Evolutionary conservation across 108 stramenopile genomes (phyloP).

Genomic region (Chaetoceros muelleri): DNA sequence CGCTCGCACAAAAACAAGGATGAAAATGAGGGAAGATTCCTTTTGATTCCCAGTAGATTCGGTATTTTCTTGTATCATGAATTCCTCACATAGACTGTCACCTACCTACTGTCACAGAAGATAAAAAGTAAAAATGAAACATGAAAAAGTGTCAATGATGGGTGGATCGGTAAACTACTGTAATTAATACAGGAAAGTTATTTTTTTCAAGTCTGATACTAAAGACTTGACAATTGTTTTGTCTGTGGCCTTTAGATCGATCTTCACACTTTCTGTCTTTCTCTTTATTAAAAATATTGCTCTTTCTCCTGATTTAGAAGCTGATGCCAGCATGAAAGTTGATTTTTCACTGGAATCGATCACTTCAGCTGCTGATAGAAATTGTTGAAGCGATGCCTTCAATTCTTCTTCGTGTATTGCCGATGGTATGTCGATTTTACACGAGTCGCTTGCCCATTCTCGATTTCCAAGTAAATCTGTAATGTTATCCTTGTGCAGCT

Average conservation of each 20-base stretch:
- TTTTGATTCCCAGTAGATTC: too few relatives aligned
- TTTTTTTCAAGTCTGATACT: slow-evolving; percentile 25
- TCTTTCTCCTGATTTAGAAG: slow-evolving; percentile 21
- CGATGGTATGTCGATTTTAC: slow-evolving; percentile 12
- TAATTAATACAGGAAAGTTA: too few relatives aligned
- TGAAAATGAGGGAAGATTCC: too few relatives aligned
- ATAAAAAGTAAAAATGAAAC: too few relatives aligned
- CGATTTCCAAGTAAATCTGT: neutral
- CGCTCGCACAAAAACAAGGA: too few relatives aligned
- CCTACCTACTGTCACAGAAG: too few relatives aligned
- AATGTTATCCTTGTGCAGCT: neutral
- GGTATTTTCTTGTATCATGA: too few relatives aligned
- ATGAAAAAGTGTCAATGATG: too few relatives aligned
- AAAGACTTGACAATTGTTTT: slow-evolving; percentile 23
- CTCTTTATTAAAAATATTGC: slow-evolving; percentile 34
- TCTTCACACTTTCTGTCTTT: slow-evolving; percentile 22
- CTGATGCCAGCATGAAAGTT: slow-evolving; percentile 26
- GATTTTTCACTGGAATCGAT: slow-evolving; percentile 8
- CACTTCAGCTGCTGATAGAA: slow-evolving; percentile 22
- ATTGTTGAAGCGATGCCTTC: slow-evolving; percentile 12
- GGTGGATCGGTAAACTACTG: too few relatives aligned
- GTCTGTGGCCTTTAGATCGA: slow-evolving; percentile 35
- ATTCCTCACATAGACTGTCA: too few relatives aligned
- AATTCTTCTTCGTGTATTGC: slow-evolving; percentile 3
- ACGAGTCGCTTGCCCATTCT: slow-evolving; percentile 17